Percentiles rank a stretch among this genome's conserved stretches.
These are phyloP conservation scores for Nothophoma quercina DNA, from an alignment of 2,329 filamentous ascomycete genomes.

Conservation along the genomic window DNA sequence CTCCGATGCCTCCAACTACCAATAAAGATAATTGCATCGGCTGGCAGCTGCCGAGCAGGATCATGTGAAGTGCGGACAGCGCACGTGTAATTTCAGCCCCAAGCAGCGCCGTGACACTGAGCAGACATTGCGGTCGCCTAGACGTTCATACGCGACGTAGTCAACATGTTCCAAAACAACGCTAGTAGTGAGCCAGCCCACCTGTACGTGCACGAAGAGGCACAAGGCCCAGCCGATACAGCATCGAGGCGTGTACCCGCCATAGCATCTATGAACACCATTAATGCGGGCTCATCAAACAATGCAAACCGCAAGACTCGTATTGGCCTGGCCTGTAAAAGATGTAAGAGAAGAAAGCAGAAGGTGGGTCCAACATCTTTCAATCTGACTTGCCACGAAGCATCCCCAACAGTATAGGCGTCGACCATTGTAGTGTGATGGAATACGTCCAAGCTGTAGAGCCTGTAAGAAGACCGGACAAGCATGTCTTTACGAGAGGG, in stretches of 20 bases:
- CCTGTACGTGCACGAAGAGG: too few species aligned
- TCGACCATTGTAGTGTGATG: conserved; percentile 36
- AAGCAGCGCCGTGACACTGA: background rate
- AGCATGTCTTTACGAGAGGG: conserved; percentile 35
- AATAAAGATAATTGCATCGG: background rate
- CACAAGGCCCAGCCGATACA: too few species aligned
- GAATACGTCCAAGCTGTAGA: conserved; percentile 28
- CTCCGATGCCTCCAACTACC: background rate
- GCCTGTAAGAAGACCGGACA: conserved; percentile 30
- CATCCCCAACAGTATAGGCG: background rate
- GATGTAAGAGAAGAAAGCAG: conserved; percentile 39
- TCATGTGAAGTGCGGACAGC: background rate
- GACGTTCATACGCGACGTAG: too few species aligned
- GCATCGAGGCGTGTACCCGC: too few species aligned
- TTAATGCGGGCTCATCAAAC: background rate
- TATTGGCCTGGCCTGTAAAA: conserved; percentile 34
- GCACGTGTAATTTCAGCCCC: background rate
- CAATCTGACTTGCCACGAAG: too few species aligned
- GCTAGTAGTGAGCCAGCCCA: too few species aligned
- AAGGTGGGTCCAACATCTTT: conserved; percentile 22
- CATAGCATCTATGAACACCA: too few species aligned
- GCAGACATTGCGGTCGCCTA: background rate
- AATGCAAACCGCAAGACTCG: conserved; percentile 26
- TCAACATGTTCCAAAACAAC: too few species aligned
- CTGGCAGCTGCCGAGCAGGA: background rate